phyloP scores from a whole-genome alignment of 2,329 filamentous ascomycete genomes.

The Paecilomyces formosus region DNA sequence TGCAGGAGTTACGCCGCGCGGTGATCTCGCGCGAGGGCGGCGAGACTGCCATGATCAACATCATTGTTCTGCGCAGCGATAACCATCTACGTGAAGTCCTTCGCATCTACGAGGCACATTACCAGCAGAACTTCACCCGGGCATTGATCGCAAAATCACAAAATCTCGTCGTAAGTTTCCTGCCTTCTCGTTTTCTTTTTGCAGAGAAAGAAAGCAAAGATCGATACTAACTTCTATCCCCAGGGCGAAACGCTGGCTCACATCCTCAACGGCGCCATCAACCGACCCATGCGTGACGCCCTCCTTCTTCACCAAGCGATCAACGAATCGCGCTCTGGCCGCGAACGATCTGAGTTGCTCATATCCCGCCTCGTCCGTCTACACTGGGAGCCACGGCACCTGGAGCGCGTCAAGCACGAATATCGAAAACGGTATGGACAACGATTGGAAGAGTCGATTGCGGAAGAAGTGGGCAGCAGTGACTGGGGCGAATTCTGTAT shows the following conservation, averaged over 20 bases:
- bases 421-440: conserved; percentile 71
- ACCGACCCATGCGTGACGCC: conserved; percentile 86
- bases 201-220: neutral
- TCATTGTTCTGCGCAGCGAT: conserved; percentile 76
- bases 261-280: conserved; percentile 94
- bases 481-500: conserved; percentile 73
- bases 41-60: conserved; percentile 77
- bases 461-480: conserved; percentile 55
- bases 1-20: conserved; percentile 62
- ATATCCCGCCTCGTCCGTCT: conserved; percentile 80
- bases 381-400: conserved; percentile 84
- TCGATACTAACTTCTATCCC: conserved; percentile 6
- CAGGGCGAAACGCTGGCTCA: conserved; percentile 92
- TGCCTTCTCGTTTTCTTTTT: neutral
- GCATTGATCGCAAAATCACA: conserved; percentile 82
- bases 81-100: conserved; percentile 74
- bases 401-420: conserved; percentile 70
- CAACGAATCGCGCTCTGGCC: conserved; percentile 59
- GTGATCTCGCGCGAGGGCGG: conserved; percentile 62
- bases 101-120: conserved; percentile 64
- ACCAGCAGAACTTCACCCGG: conserved; percentile 74
- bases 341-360: conserved; percentile 75
- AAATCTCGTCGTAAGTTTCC: conserved; percentile 75
- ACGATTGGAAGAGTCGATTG: conserved; percentile 69
- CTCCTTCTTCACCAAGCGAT: conserved; percentile 87